Evolutionary conservation across 495 filamentous ascomycete species (phyloP).

Genomic region (Penicillium coffeae): DNA sequence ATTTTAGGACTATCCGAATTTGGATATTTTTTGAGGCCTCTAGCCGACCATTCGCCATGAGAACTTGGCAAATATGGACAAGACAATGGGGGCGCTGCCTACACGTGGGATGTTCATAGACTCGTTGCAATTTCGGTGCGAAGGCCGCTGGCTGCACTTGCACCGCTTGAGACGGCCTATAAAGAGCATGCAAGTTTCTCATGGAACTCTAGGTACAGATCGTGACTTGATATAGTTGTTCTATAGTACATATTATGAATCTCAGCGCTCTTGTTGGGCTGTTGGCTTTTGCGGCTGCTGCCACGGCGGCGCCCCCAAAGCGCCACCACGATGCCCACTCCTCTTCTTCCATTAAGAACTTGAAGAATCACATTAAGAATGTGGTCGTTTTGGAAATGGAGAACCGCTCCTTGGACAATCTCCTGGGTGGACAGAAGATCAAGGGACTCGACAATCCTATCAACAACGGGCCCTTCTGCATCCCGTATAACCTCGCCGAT

Average conservation of each 20-base stretch:
- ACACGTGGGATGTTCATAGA: neutral
- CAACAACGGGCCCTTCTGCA: slow-evolving; percentile 41
- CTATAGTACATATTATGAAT: slow-evolving; percentile 21
- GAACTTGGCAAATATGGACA: no score
- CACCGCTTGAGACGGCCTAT: neutral
- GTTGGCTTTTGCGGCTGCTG: slow-evolving; percentile 28
- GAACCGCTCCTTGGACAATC: slow-evolving; percentile 10
- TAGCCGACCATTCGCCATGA: neutral
- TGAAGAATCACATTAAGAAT: slow-evolving; percentile 19
- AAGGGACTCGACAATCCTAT: slow-evolving; percentile 37
- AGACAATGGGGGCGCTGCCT: neutral
- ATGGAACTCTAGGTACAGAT: neutral
- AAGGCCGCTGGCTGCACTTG: neutral
- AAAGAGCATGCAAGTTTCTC: neutral
- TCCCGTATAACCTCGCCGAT: slow-evolving; percentile 37
- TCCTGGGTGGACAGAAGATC: slow-evolving; percentile 16
- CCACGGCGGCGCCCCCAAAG: slow-evolving; percentile 20
- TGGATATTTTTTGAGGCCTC: no score
- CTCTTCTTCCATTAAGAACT: slow-evolving; percentile 20
- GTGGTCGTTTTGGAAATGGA: slow-evolving; percentile 9
- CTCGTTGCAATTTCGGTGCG: neutral
- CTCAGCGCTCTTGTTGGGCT: slow-evolving; percentile 25
- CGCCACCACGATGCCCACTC: slow-evolving; percentile 9
- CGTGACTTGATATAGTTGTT: neutral
- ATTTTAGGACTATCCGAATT: no score